A percentile compares a stretch with the other conserved stretches of the same genome.
phyloP scores from a whole-genome alignment of 2,329 filamentous ascomycete species.

The Cladosporium sp. region DNA sequence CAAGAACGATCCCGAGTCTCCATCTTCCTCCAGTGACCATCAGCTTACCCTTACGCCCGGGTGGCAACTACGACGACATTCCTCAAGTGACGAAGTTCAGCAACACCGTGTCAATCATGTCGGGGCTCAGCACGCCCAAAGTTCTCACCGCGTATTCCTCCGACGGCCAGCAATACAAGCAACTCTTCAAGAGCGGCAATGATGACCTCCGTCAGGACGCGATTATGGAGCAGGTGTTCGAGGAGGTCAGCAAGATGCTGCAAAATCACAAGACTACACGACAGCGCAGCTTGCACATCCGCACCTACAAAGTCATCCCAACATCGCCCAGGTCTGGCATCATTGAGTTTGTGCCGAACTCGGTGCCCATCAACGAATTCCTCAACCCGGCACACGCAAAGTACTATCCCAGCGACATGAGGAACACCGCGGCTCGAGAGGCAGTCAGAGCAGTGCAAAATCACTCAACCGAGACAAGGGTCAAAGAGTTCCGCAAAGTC shows the following conservation, averaged over 20 bases:
- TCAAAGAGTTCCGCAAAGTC: slow-evolving; percentile 73
- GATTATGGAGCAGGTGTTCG: slow-evolving; percentile 99
- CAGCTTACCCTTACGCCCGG: slow-evolving; percentile 69
- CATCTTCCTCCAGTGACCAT: slow-evolving; percentile 83
- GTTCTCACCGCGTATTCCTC: slow-evolving; percentile 78
- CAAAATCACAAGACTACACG: slow-evolving; percentile 82
- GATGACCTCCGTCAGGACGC: slow-evolving; percentile 96
- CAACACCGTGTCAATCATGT: slow-evolving; percentile 76
- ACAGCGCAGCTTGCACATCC: slow-evolving; percentile 81
- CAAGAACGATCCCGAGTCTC: slow-evolving; percentile 59
- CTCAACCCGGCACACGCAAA: slow-evolving; percentile 83
- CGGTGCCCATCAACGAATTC: slow-evolving; percentile 86
- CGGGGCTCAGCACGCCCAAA: slow-evolving; percentile 88
- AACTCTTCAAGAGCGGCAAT: slow-evolving; percentile 91
- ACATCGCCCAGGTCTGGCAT: slow-evolving; percentile 80
- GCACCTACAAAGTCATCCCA: slow-evolving; percentile 96
- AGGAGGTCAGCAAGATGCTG: slow-evolving; percentile 86
- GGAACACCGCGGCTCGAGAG: slow-evolving; percentile 69
- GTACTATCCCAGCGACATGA: slow-evolving; percentile 82
- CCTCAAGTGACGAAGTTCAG: slow-evolving; percentile 72
- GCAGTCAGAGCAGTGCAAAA: slow-evolving; percentile 69
- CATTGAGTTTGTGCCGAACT: slow-evolving; percentile 96
- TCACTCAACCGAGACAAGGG: slow-evolving; percentile 64
- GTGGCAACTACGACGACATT: slow-evolving; percentile 70
- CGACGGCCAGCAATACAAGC: slow-evolving; percentile 77